A percentile compares a stretch with the other conserved stretches of the same genome.
These are phyloP conservation scores for Talaromyces albobiverticillius DNA, from an alignment of 2,329 filamentous ascomycete genomes.

Conservation along the genomic window DNA sequence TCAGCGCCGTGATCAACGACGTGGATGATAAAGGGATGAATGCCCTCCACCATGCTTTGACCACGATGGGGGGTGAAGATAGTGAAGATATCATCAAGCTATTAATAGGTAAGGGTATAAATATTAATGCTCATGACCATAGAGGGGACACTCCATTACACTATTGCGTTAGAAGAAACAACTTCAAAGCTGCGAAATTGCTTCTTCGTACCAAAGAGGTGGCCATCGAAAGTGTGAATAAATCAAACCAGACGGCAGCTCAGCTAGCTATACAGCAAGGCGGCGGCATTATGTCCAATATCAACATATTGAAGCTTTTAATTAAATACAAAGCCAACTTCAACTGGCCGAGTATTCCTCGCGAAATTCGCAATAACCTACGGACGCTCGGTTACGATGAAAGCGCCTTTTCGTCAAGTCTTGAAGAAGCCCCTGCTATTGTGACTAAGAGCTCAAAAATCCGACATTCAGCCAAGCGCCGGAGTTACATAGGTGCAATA, in stretches of 20 bases:
- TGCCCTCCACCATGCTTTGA: conserved; percentile 5
- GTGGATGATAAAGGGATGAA: conserved; percentile 5
- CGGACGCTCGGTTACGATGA: too few relatives aligned
- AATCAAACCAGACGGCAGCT: neutral
- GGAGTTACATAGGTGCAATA: too few relatives aligned
- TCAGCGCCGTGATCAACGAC: too few relatives aligned
- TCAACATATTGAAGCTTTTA: neutral
- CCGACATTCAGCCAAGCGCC: too few relatives aligned
- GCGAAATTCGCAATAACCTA: neutral
- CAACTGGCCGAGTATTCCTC: neutral
- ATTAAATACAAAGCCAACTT: conserved; percentile 3
- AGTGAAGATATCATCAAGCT: neutral
- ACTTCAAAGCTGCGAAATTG: neutral
- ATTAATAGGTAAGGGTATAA: neutral
- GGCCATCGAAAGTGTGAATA: conserved; percentile 3
- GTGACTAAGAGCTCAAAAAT: too few relatives aligned
- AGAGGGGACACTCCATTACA: conserved; percentile 4
- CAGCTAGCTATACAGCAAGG: neutral
- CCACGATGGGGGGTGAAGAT: conserved; percentile 1
- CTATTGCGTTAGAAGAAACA: conserved; percentile 8
- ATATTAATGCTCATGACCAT: conserved; percentile 1
- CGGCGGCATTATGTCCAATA: neutral
- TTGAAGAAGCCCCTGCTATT: too few relatives aligned
- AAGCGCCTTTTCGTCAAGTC: too few relatives aligned
- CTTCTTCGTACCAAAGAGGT: conserved; percentile 4